Conservation (phyloP, 2,329 filamentous ascomycete genomes). For the Celoporthe dispersa region DNA sequence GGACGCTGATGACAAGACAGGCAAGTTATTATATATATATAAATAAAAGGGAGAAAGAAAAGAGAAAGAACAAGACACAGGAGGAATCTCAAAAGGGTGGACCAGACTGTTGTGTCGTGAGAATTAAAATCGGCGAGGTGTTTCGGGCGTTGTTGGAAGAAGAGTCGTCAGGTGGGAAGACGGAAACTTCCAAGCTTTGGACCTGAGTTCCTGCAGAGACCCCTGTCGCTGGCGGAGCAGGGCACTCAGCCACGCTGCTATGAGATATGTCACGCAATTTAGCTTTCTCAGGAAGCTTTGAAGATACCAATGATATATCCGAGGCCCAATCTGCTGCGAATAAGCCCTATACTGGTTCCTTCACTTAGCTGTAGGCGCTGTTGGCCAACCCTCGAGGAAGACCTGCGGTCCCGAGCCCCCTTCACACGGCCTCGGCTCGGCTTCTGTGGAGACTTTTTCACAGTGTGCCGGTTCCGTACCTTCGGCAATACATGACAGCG, state of each 20-base stretch:
- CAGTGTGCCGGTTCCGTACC: background rate
- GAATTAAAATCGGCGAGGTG: background rate
- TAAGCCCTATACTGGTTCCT: background rate
- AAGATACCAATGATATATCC: background rate
- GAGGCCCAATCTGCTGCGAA: background rate
- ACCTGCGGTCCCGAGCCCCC: background rate
- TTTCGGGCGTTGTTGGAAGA: background rate
- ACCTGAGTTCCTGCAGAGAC: slow-evolving; percentile 11
- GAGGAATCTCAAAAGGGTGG: background rate
- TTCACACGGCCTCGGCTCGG: background rate
- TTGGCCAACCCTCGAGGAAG: background rate
- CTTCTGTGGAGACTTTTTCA: background rate
- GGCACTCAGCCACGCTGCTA: slow-evolving; percentile 25
- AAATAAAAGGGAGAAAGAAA: background rate
- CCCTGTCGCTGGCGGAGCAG: slow-evolving; percentile 7
- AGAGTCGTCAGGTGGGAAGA: background rate
- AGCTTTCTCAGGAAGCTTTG: background rate
- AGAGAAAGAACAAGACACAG: background rate
- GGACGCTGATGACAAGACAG: background rate
- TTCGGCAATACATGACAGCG: background rate
- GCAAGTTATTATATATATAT: background rate
- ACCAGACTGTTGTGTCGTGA: background rate
- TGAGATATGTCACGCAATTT: background rate
- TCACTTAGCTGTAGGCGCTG: background rate
- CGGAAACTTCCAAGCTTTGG: background rate